These are phyloP conservation scores for Xylariaceae sp. DNA, from an alignment of 2,329 filamentous ascomycete species.

Conservation along the genomic window DNA sequence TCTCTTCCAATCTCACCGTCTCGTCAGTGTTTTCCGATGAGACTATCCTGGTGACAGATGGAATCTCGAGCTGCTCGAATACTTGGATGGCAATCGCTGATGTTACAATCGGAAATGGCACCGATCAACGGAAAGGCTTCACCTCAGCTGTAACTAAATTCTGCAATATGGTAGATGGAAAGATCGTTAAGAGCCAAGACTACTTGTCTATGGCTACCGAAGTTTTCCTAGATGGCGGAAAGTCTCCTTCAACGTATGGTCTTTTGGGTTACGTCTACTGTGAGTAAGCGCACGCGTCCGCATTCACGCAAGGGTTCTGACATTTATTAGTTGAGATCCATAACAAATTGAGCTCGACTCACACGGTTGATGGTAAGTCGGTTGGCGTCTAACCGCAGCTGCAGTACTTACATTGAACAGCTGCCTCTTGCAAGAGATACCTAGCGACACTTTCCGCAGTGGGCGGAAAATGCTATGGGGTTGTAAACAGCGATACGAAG, in stretches of 20 bases:
- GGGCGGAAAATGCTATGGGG: slow-evolving; percentile 26
- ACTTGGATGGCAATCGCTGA: slow-evolving; percentile 29
- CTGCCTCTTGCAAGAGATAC: slow-evolving; percentile 26
- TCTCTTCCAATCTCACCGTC: slow-evolving; percentile 11
- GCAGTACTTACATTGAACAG: slow-evolving; percentile 20
- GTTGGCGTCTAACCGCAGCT: not conserved
- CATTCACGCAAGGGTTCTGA: not conserved
- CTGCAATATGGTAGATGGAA: slow-evolving; percentile 24
- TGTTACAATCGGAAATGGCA: slow-evolving; percentile 27
- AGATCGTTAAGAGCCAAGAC: slow-evolving; percentile 22
- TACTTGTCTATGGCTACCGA: slow-evolving; percentile 33
- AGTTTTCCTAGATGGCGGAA: slow-evolving; percentile 28
- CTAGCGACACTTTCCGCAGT: slow-evolving; percentile 24
- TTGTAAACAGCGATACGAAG: slow-evolving; percentile 28
- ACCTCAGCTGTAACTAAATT: slow-evolving; percentile 29
- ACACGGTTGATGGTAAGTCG: slow-evolving; percentile 28
- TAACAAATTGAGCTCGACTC: slow-evolving; percentile 27
- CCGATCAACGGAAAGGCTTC: slow-evolving; percentile 28
- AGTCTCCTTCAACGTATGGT: slow-evolving; percentile 26
- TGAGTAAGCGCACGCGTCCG: slow-evolving; percentile 10
- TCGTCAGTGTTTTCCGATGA: slow-evolving; percentile 1
- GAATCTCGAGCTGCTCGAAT: slow-evolving; percentile 28
- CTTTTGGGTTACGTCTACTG: slow-evolving; percentile 32
- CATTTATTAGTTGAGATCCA: slow-evolving; percentile 29
- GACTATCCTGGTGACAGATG: slow-evolving; percentile 21